These are phyloP conservation scores for Candida gigantensis DNA, from an alignment of 1,139 yeast genomes.

Conservation along the genomic window DNA sequence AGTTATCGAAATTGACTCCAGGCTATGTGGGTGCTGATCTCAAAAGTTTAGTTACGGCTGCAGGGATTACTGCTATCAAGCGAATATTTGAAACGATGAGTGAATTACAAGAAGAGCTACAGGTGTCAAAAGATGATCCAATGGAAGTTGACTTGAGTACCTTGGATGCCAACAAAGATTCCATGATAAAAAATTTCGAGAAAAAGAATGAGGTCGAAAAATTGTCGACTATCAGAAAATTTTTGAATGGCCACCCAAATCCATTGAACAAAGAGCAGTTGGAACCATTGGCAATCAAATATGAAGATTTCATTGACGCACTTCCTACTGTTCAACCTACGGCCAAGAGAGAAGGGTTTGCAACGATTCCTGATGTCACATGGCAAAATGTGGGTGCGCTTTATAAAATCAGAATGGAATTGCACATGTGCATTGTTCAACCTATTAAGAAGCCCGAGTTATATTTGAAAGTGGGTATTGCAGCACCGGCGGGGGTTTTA, in stretches of 20 bases:
- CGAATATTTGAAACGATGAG: conserved; percentile 67
- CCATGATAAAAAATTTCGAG: conserved; percentile 24
- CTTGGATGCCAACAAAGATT: conserved; percentile 5
- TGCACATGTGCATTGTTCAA: conserved; percentile 96
- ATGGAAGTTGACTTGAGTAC: conserved; percentile 46
- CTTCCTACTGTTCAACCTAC: conserved; percentile 95
- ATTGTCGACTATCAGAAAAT: conserved; percentile 70
- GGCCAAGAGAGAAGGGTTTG: conserved; percentile 97
- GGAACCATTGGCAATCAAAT: conserved; percentile 69
- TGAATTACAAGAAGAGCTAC: conserved; percentile 32
- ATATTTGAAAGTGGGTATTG: conserved; percentile 86
- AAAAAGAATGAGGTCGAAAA: conserved; percentile 39
- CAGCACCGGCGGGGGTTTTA: conserved; percentile 95
- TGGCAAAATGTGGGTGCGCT: conserved; percentile 97
- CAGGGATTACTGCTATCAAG: conserved; percentile 93
- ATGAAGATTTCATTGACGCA: conserved; percentile 79
- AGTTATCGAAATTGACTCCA: conserved; percentile 89
- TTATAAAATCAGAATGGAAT: conserved; percentile 74
- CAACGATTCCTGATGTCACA: conserved; percentile 96
- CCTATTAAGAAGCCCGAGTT: conserved; percentile 93
- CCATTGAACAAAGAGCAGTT: conserved; percentile 78
- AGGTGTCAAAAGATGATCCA: conserved; percentile 17
- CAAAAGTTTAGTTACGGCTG: conserved; percentile 90
- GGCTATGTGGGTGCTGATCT: conserved; percentile 98
- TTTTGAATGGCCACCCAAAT: conserved; percentile 71